Base-by-base conservation (phyloP, 306 rosid genomes). In the Gynostemma pentaphyllum region DNA sequence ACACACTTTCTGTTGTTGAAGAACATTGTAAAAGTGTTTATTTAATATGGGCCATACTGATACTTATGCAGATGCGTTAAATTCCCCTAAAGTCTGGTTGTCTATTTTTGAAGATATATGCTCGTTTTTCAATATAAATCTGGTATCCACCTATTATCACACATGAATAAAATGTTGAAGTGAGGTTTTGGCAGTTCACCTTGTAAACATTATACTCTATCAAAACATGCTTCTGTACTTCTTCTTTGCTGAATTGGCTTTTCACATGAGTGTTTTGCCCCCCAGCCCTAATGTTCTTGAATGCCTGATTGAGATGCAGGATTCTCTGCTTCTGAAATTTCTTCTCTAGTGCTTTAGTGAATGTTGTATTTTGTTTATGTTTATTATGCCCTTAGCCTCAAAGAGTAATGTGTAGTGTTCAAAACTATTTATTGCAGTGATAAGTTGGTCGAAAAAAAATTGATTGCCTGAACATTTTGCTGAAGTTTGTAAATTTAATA, bases 131-230 rank as follows among this genome's bases (percentile, higher is more conserved):
- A 16, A 28, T 55, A n/a, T 16, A 30, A 30, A 15, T 27, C 13
- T 32, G 9, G 39, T 34, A 34, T 13, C 19, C 63, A 56, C 45
- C 29, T 4, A 36, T 44, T 22, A 32, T 50, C 16, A 36, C 27
- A 18, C 15, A 1, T 34, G 64, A 39, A 34, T n/a, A 57, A 52
- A 18, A 57, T 57, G 64, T 57, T 19, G 28, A 36, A 57, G 19
- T 57, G 36, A 34, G 62, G 63, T 32, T 19, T 57, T 57, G 63
- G 45, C 24, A 56, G 63, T 56, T 16, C n/a, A 18, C 27, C 27
- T n/a, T 55, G 44, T 55, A 9, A 55, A 55, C 44, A 29, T 22
- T 5, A 23, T 49, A 49, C 29, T 11, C n/a, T 34, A 16, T 57
- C 10, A 11, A 34, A 34, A 15, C 27, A 8, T 34, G 45, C 45